Evolutionary conservation across 192 early-diverging fungal species (phyloP).

Genomic region (Rhizophagus sp.): DNA sequence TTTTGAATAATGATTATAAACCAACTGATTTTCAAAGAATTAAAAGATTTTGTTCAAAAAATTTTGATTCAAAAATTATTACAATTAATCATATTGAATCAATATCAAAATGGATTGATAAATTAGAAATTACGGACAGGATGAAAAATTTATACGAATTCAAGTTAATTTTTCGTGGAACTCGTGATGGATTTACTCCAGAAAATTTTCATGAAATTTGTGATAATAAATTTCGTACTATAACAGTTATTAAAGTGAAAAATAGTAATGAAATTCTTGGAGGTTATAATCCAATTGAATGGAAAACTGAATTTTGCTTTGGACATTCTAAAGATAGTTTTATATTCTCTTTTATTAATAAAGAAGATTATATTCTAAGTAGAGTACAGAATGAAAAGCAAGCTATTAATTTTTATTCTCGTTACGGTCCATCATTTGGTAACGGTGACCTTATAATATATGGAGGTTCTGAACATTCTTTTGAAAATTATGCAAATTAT

Average conservation of each 20-base stretch:
- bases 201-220: not conserved
- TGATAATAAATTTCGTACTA: not conserved
- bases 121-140: not conserved
- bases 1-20: not conserved
- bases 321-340: not conserved
- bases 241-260: not conserved
- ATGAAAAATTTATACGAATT: constrained; percentile 4
- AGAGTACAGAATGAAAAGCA: not conserved
- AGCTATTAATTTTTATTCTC: not conserved
- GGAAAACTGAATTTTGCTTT: not conserved
- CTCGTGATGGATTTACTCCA: not conserved
- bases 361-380: not conserved
- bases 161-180: not conserved
- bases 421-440: too few relatives aligned
- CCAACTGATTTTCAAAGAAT: not conserved
- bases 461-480: too few relatives aligned
- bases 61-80: not conserved
- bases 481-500: too few relatives aligned
- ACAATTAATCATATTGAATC: not conserved
- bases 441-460: too few relatives aligned
- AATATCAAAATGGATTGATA: constrained; percentile 13
- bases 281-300: constrained; percentile 17
- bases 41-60: too few relatives aligned
- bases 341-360: not conserved
- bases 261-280: constrained; percentile 6